Percentiles rank a stretch among this genome's conserved stretches.
Evolutionary conservation across 305 asterid genomes (phyloP).

Genomic region (Solanum hybrid): DNA sequence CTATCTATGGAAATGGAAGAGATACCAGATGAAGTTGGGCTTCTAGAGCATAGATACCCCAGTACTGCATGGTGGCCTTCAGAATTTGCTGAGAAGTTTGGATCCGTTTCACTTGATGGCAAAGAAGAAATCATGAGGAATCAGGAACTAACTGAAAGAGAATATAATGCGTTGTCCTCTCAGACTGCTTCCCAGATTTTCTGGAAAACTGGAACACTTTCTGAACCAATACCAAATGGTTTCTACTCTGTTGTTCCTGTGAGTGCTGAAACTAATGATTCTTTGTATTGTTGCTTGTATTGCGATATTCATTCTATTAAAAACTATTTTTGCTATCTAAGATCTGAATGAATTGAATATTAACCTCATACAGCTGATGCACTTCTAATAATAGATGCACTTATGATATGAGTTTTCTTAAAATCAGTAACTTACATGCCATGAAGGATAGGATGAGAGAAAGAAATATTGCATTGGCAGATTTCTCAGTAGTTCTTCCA

Average conservation of each 20-base stretch:
- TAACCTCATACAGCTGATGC: background rate
- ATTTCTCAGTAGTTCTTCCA: background rate
- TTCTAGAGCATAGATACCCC: slow-evolving; percentile 44
- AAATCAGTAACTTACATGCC: background rate
- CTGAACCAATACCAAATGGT: slow-evolving; percentile 87
- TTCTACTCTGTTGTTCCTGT: slow-evolving; percentile 92
- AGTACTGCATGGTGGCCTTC: slow-evolving; percentile 62
- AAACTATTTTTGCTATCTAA: background rate
- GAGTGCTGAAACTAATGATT: slow-evolving; percentile 28
- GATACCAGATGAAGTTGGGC: slow-evolving; percentile 42
- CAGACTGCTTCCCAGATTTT: slow-evolving; percentile 72
- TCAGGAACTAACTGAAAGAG: slow-evolving; percentile 34
- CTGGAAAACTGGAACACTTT: slow-evolving; percentile 88
- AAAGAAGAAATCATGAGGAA: slow-evolving; percentile 33
- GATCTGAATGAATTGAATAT: background rate
- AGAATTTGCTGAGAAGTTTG: slow-evolving; percentile 56
- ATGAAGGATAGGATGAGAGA: background rate
- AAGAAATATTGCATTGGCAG: background rate
- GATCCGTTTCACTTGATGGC: slow-evolving; percentile 62
- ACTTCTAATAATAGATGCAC: background rate
- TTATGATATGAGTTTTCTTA: background rate
- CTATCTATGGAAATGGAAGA: slow-evolving; percentile 50
- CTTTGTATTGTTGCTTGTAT: background rate
- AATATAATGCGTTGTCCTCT: slow-evolving; percentile 31
- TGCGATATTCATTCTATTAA: background rate